phyloP scores from a whole-genome alignment of 352 stramenopile genomes.

The Pythium rhizo-oryzae region DNA sequence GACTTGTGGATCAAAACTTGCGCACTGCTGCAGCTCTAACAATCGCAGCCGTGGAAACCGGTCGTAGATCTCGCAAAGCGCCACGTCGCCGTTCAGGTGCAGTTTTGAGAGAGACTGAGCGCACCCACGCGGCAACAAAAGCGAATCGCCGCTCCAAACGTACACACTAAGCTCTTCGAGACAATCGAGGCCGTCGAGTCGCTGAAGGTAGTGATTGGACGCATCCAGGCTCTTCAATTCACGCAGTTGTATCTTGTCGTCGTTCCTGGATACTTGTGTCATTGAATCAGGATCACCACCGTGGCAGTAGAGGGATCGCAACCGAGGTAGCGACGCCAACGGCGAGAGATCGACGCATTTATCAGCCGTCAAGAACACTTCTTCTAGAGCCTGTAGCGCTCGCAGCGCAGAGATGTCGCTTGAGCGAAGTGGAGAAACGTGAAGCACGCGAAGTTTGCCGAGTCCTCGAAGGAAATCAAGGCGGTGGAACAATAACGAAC shows the following conservation, averaged over 20 bases:
- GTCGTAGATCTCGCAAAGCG: slow-evolving; percentile 9
- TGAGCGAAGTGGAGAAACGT: not conserved
- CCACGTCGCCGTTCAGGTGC: not conserved
- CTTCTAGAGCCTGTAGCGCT: not conserved
- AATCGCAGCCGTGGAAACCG: slow-evolving; percentile 10
- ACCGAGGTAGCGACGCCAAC: slow-evolving; percentile 1
- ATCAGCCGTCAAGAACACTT: slow-evolving; percentile 7
- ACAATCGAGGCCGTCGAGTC: not conserved
- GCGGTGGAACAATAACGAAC: not conserved
- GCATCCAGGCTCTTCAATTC: slow-evolving; percentile 8
- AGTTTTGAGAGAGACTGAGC: not conserved
- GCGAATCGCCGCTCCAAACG: slow-evolving; percentile 19
- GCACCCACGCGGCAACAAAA: slow-evolving; percentile 12
- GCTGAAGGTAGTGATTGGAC: slow-evolving; percentile 17
- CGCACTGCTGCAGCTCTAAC: slow-evolving; percentile 15
- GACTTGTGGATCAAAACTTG: not conserved
- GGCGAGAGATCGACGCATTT: slow-evolving; percentile 16
- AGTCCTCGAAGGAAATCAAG: not conserved
- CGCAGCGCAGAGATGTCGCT: slow-evolving; percentile 2
- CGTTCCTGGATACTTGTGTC: not conserved
- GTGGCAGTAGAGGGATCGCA: slow-evolving; percentile 13
- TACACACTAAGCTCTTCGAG: slow-evolving; percentile 19
- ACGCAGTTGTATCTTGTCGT: not conserved
- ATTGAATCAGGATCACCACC: slow-evolving; percentile 20
- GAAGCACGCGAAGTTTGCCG: not conserved